These are phyloP conservation scores for Clitopilus passeckerianus DNA, from an alignment of 768 basidiomycete genomes.

Conservation along the genomic window DNA sequence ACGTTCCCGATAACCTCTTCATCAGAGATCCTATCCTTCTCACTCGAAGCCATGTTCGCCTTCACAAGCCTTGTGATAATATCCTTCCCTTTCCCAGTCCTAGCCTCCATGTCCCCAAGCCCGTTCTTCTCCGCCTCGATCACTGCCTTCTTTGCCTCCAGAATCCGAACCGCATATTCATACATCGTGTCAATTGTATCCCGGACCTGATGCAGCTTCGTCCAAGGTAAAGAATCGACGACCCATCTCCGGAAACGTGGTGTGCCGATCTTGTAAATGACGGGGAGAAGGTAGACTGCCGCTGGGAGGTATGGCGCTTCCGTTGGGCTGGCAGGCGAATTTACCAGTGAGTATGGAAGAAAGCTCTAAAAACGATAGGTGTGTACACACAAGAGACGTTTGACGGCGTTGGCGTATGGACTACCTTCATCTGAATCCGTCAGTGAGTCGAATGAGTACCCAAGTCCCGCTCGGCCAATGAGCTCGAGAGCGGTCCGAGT, in stretches of 20 bases:
- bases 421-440: constrained; percentile 20
- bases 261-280: constrained; percentile 17
- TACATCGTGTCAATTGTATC: constrained; percentile 30
- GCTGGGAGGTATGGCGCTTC: background rate
- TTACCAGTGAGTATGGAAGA: background rate
- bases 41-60: constrained; percentile 22
- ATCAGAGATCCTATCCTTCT: constrained; percentile 22
- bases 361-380: background rate
- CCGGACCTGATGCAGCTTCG: constrained; percentile 22
- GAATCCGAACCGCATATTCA: constrained; percentile 28
- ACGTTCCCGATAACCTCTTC: constrained; percentile 25
- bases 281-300: constrained; percentile 13
- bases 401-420: constrained; percentile 26
- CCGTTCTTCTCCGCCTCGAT: constrained; percentile 30
- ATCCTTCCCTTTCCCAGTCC: constrained; percentile 19
- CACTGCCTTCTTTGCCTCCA: constrained; percentile 29
- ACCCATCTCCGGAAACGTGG: constrained; percentile 26
- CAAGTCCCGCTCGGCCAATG: constrained; percentile 44
- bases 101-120: background rate
- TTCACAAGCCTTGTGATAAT: constrained; percentile 23
- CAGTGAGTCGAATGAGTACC: constrained; percentile 37
- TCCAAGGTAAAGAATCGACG: constrained; percentile 26
- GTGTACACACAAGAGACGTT: constrained; percentile 23
- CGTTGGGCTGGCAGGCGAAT: constrained; percentile 8
- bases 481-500: constrained; percentile 41